Base-by-base conservation (phyloP, 2,329 filamentous ascomycete species). In the Penicillium sp. region DNA sequence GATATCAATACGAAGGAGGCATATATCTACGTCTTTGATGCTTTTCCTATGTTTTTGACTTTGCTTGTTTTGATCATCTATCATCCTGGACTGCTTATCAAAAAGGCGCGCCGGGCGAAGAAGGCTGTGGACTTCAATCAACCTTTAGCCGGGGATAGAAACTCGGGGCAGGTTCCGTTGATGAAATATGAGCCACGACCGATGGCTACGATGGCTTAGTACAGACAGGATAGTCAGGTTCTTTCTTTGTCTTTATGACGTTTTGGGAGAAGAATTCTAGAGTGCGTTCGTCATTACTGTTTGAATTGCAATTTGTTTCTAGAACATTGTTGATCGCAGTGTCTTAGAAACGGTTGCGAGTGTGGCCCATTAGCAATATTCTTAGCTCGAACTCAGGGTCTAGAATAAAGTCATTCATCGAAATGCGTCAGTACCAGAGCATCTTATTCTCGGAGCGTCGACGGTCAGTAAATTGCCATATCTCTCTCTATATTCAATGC, bases 1-100 rank as follows among this genome's bases (percentile, higher is more conserved):
- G 53, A 60, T 33, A 24, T 76, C 24, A 67, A 68, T 13, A 66
- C 56, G 3, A 59, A 68, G 17, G 75, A 76, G 63, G 72, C 33
- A 17, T 72, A 67, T 61, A 72, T 76, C 3, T 76, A 75, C 62
- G 64, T 76, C 0, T 76, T 75, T 60, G 74, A 76, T 68, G 73
- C 68, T 9, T 65, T 63, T 30, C 54, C 73, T 38, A 73, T 76
- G 72, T 64, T 63, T 3, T 10, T 69, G n/a, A 45, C 65, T 0
- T 65, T 73, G 61, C 40, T 65, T 7, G 54, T 71, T 4, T 63
- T 73, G 45, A 26, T 67, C 15, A 50, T 73, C 8, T 71, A 61
- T 56, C 72, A 75, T 68, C 72, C 72, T 4, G 72, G 71, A 12
- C 30, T 53, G 19, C 53, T 70, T 19, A 65, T 71, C 13, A 68